Conservation (phyloP, 2,329 filamentous ascomycete species). For the Aureobasidium leucospermi region DNA sequence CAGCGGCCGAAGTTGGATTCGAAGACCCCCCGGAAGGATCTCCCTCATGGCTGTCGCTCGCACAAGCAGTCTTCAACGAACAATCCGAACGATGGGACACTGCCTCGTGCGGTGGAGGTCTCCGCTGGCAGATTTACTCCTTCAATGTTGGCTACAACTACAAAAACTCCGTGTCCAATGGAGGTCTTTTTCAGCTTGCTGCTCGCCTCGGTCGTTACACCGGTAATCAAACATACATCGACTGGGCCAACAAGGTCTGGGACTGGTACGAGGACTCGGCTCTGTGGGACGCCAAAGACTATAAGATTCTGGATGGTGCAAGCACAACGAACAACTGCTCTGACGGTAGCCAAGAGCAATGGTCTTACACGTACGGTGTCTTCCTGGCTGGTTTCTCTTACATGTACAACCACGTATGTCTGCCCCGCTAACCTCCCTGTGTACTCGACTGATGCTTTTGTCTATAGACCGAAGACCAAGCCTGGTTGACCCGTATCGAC, state of each 20-base stretch:
- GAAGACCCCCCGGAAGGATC: conserved; percentile 49
- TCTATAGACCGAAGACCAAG: conserved; percentile 8
- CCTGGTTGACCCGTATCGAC: conserved; percentile 23
- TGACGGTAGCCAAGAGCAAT: conserved; percentile 41
- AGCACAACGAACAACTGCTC: conserved; percentile 45
- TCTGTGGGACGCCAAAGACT: conserved; percentile 41
- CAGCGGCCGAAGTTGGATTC: conserved; percentile 69
- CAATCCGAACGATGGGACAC: conserved; percentile 65
- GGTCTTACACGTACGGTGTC: conserved; percentile 34
- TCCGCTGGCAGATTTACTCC: conserved; percentile 78
- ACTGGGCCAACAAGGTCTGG: conserved; percentile 66
- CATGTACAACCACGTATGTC: conserved; percentile 14
- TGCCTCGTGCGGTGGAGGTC: conserved; percentile 59
- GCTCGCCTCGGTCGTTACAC: conserved; percentile 71
- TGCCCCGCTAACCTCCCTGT: no score
- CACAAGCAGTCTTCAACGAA: conserved; percentile 73
- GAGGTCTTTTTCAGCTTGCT: conserved; percentile 50
- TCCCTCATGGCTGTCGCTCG: conserved; percentile 62
- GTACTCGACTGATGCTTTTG: not conserved
- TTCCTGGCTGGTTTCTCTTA: conserved; percentile 25
- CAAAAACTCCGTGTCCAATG: conserved; percentile 53
- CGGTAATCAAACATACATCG: conserved; percentile 66
- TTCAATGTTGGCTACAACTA: conserved; percentile 61
- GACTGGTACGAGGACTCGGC: conserved; percentile 45
- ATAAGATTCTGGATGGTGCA: conserved; percentile 49